phyloP scores from a whole-genome alignment of 1,284 basidiomycete genomes.

The Rugosomyces carneus region DNA sequence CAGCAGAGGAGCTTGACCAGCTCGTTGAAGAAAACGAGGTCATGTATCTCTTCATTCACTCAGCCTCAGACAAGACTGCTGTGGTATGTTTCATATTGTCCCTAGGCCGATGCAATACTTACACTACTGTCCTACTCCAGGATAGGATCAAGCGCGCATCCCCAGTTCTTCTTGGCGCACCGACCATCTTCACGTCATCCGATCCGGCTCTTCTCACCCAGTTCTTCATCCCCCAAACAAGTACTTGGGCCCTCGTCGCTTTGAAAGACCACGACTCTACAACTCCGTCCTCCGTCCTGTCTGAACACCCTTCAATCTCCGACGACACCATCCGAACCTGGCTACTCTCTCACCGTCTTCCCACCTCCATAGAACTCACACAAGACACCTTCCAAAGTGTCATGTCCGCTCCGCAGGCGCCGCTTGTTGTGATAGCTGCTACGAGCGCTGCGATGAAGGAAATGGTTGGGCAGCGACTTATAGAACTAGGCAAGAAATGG shows the following conservation, averaged over 20 bases:
- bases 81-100: conserved; percentile 32
- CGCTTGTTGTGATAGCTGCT: conserved; percentile 74
- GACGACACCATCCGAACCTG: conserved; percentile 37
- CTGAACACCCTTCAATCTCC: conserved; percentile 19
- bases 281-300: conserved; percentile 34
- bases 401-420: conserved; percentile 70
- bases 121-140: conserved; percentile 16
- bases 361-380: conserved; percentile 64
- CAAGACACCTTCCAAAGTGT: conserved; percentile 72
- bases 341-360: conserved; percentile 64
- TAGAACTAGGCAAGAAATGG: conserved; percentile 63
- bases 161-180: conserved; percentile 57
- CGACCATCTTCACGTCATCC: conserved; percentile 54
- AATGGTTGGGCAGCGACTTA: conserved; percentile 42
- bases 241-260: conserved; percentile 58
- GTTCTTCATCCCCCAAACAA: conserved; percentile 43
- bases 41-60: conserved; percentile 72
- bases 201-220: conserved; percentile 47
- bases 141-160: conserved; percentile 31
- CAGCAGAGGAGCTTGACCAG: conserved; percentile 42
- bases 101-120: not conserved
- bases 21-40: conserved; percentile 54
- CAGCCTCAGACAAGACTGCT: conserved; percentile 33
- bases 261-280: conserved; percentile 65
- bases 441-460: conserved; percentile 32